A percentile compares a stretch with the other conserved stretches of the same genome.
These are phyloP conservation scores for Hypoxylon perforatum DNA, from an alignment of 495 filamentous ascomycete species.

Conservation along the genomic window DNA sequence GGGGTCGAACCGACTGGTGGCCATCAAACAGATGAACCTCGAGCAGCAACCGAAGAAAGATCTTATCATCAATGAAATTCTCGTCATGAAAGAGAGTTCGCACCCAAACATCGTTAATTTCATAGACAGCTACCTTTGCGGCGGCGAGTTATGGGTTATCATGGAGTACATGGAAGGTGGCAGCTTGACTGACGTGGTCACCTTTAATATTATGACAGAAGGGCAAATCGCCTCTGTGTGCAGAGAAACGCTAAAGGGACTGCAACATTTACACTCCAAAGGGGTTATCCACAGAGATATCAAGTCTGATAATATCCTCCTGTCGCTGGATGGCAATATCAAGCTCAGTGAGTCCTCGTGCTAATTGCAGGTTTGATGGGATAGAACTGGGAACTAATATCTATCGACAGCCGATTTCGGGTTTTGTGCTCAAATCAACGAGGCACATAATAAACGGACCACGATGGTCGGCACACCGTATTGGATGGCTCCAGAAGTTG, in stretches of 20 bases:
- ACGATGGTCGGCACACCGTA: conserved; percentile 99
- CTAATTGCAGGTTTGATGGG: background rate
- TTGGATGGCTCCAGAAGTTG: conserved; percentile 99
- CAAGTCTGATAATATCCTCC: conserved; percentile 96
- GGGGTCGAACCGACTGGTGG: conserved; percentile 85
- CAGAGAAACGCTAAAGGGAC: conserved; percentile 88
- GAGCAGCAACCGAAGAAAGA: conserved; percentile 99
- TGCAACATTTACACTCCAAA: conserved; percentile 97
- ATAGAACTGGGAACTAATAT: conserved; percentile 50
- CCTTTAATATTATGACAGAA: conserved; percentile 98
- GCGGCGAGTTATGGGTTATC: conserved; percentile 94
- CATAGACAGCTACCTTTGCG: conserved; percentile 91
- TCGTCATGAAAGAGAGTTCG: conserved; percentile 99
- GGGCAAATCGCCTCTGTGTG: conserved; percentile 96
- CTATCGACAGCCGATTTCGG: conserved; percentile 85
- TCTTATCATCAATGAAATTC: conserved; percentile 97
- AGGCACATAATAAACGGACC: conserved; percentile 94
- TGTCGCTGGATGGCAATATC: conserved; percentile 95
- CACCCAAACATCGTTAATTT: conserved; percentile 99
- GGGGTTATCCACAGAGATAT: conserved; percentile 98
- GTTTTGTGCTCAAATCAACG: conserved; percentile 98
- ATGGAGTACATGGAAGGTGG: conserved; percentile 99
- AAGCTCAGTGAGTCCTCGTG: conserved; percentile 83
- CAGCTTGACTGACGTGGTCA: conserved; percentile 96
- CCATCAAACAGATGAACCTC: conserved; percentile 99